Evolutionary conservation across 2,329 filamentous ascomycete species (phyloP).

Genomic region (Epichloe aotearoae): DNA sequence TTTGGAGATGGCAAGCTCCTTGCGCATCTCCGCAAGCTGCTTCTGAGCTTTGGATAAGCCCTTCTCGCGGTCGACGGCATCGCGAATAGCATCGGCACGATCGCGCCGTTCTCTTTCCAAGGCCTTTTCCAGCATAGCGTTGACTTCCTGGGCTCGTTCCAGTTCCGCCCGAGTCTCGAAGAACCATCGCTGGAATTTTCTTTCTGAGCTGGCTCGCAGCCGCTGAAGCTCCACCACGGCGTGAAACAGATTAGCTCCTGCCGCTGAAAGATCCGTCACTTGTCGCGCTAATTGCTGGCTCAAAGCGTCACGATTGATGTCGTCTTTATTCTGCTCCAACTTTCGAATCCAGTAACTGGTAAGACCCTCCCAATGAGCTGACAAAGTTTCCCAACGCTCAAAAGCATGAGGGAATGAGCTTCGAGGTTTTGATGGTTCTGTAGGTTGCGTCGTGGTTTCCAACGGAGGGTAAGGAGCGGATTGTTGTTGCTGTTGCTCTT

Average conservation of each 20-base stretch:
- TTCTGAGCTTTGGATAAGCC: slow-evolving; percentile 67
- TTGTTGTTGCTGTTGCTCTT: slow-evolving; percentile 1
- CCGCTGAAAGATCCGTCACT: slow-evolving; percentile 92
- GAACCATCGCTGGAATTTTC: slow-evolving; percentile 98
- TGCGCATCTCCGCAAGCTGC: slow-evolving; percentile 76
- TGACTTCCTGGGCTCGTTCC: slow-evolving; percentile 71
- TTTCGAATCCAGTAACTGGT: slow-evolving; percentile 96
- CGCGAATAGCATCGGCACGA: slow-evolving; percentile 52
- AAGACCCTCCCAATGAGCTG: slow-evolving; percentile 94
- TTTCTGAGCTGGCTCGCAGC: slow-evolving; percentile 83
- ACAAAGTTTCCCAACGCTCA: slow-evolving; percentile 92
- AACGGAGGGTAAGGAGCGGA: not conserved
- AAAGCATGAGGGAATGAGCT: slow-evolving; percentile 92
- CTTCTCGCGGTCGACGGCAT: slow-evolving; percentile 52
- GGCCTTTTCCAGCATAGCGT: slow-evolving; percentile 63
- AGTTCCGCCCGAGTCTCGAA: slow-evolving; percentile 85
- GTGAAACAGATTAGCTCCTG: slow-evolving; percentile 93
- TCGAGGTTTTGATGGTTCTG: slow-evolving; percentile 28
- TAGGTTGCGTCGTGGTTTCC: slow-evolving; percentile 10
- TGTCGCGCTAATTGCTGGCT: slow-evolving; percentile 83
- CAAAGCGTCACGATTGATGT: slow-evolving; percentile 69
- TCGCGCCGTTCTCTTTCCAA: slow-evolving; percentile 63
- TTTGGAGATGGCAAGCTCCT: slow-evolving; percentile 87
- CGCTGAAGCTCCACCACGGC: slow-evolving; percentile 93
- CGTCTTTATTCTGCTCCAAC: slow-evolving; percentile 78